These are phyloP conservation scores for Stipa capillata DNA, from an alignment of 176 grass and related monocot species.

Conservation along the genomic window DNA sequence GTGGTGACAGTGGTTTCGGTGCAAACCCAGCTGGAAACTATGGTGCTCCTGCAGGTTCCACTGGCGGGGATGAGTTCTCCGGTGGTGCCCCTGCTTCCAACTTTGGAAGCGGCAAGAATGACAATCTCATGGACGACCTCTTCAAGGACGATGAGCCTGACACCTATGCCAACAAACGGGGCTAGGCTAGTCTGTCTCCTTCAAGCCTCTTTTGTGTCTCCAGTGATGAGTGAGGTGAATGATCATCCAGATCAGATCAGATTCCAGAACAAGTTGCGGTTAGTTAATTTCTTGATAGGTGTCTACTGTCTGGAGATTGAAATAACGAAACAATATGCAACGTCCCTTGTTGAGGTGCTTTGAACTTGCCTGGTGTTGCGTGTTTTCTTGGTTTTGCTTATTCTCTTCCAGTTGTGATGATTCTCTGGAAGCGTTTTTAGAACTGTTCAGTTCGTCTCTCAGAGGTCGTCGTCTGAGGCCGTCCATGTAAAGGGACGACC, in stretches of 20 bases:
- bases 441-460: too few species aligned
- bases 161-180: slow-evolving; percentile 15
- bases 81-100: neutral
- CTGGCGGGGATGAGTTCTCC: neutral
- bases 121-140: neutral
- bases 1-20: neutral
- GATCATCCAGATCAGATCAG: neutral
- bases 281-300: neutral
- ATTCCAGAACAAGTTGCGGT: neutral
- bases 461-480: too few species aligned
- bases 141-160: slow-evolving; percentile 28
- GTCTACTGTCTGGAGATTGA: neutral
- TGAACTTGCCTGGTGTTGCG: neutral
- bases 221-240: neutral
- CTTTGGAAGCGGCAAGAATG: slow-evolving; percentile 16
- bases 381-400: neutral
- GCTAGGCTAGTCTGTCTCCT: neutral
- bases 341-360: neutral
- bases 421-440: neutral
- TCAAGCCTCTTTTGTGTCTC: neutral
- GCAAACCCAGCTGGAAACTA: slow-evolving; percentile 17
- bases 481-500: too few species aligned
- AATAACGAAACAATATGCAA: slow-evolving; percentile 12
- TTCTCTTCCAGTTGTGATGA: neutral
- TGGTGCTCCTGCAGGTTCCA: neutral